Evolutionary conservation across 2,329 filamentous ascomycete genomes (phyloP).

Genomic region (Zasmidium cellare): DNA sequence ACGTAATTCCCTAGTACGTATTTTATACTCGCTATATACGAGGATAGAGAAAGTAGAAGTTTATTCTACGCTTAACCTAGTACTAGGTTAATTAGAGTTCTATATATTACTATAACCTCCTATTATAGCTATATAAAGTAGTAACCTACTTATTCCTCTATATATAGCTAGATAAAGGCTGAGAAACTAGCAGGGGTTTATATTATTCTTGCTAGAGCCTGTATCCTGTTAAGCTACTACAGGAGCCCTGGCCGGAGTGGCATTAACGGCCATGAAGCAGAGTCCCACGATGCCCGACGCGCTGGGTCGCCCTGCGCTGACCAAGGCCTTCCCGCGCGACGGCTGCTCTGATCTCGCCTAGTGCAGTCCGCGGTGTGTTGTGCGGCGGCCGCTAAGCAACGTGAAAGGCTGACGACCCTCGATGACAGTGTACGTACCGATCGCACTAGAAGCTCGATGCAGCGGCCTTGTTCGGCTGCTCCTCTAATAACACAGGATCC

Average conservation of each 20-base stretch:
- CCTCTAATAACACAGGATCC: conserved; percentile 1
- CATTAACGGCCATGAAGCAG: neutral
- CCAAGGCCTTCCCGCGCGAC: neutral
- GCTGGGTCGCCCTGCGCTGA: neutral
- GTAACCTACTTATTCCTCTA: too few relatives aligned
- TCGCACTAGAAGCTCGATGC: neutral
- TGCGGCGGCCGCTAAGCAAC: neutral
- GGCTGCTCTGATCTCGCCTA: neutral
- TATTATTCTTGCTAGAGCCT: too few relatives aligned
- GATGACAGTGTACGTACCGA: neutral
- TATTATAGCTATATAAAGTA: too few relatives aligned
- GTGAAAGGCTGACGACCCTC: neutral
- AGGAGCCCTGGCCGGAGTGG: neutral
- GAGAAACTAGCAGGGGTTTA: too few relatives aligned
- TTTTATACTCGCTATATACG: too few relatives aligned
- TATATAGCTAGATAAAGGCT: too few relatives aligned
- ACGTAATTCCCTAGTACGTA: too few relatives aligned
- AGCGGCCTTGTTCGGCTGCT: neutral
- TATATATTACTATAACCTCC: too few relatives aligned
- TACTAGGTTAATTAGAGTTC: too few relatives aligned
- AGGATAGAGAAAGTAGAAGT: too few relatives aligned
- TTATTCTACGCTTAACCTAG: too few relatives aligned
- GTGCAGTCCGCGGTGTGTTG: neutral
- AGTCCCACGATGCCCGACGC: neutral
- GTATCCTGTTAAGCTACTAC: too few relatives aligned